These are phyloP conservation scores for Balakata baccata DNA, from an alignment of 345 rosid genomes.

Conservation along the genomic window DNA sequence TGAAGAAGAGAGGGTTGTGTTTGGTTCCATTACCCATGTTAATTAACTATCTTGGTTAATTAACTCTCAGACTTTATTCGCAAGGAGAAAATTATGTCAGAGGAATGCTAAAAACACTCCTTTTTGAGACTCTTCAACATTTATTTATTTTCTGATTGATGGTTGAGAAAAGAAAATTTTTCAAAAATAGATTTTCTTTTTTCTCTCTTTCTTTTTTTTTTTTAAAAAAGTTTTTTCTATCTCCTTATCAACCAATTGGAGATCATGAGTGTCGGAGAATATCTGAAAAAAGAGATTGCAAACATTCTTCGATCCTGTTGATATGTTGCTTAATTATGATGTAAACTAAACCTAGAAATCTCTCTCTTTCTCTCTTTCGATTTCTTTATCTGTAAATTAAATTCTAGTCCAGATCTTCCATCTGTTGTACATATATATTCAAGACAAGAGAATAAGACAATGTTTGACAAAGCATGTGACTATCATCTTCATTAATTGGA, in stretches of 20 bases:
- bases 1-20: slow-evolving; percentile 73
- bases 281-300: too few species aligned
- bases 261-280: too few species aligned
- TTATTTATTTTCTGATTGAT: too few species aligned
- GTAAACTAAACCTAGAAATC: background rate
- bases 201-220: too few species aligned
- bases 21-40: slow-evolving; percentile 74
- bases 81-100: too few species aligned
- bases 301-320: too few species aligned
- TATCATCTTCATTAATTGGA: background rate
- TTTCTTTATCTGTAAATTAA: background rate
- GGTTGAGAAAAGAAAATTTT: too few species aligned
- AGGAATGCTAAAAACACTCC: too few species aligned
- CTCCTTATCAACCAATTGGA: too few species aligned
- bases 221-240: too few species aligned
- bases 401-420: background rate
- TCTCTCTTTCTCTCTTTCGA: background rate
- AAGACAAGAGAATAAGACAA: background rate
- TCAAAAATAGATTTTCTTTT: too few species aligned
- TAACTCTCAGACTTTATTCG: background rate
- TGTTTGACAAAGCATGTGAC: background rate
- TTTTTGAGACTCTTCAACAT: too few species aligned
- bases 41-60: slow-evolving; percentile 52
- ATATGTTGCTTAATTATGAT: background rate
- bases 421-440: slow-evolving; percentile 15